These are phyloP conservation scores for Caloboletus inedulis DNA, from an alignment of 1,284 basidiomycete species.

Conservation along the genomic window DNA sequence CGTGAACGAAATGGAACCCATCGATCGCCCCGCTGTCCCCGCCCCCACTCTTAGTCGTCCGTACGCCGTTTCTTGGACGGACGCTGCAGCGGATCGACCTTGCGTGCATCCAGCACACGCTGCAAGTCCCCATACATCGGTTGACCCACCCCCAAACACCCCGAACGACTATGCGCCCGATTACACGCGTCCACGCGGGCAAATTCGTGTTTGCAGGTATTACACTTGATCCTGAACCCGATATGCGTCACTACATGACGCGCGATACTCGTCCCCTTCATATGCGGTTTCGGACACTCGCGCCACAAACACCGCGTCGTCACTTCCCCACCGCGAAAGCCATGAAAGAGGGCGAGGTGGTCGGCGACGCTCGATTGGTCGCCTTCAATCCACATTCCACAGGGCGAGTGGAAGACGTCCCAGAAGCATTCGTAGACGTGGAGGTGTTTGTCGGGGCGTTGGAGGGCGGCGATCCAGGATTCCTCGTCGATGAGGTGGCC, in stretches of 20 bases:
- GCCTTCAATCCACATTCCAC: slow-evolving; percentile 35
- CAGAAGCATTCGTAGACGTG: slow-evolving; percentile 35
- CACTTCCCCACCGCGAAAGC: slow-evolving; percentile 30
- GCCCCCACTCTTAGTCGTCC: slow-evolving; percentile 19
- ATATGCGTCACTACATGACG: slow-evolving; percentile 34
- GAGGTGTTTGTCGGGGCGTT: slow-evolving; percentile 24
- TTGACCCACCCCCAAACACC: slow-evolving; percentile 30
- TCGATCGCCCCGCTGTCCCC: neutral
- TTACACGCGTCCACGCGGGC: slow-evolving; percentile 35
- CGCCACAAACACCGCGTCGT: slow-evolving; percentile 32
- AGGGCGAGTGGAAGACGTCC: slow-evolving; percentile 25
- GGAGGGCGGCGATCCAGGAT: slow-evolving; percentile 24
- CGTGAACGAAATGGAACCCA: slow-evolving; percentile 6
- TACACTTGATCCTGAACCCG: slow-evolving; percentile 32
- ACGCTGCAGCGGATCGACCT: slow-evolving; percentile 21
- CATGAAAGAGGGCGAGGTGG: slow-evolving; percentile 32
- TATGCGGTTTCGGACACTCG: slow-evolving; percentile 26
- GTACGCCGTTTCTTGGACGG: slow-evolving; percentile 32
- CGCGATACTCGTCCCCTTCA: slow-evolving; percentile 35
- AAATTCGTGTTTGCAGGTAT: slow-evolving; percentile 32
- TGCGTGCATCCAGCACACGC: slow-evolving; percentile 27
- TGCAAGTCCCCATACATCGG: slow-evolving; percentile 33
- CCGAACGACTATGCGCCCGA: slow-evolving; percentile 33
- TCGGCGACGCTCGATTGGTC: slow-evolving; percentile 35
- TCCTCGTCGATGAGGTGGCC: slow-evolving; percentile 29